Evolutionary conservation across 371 early-diverging fungal genomes (phyloP).

Genomic region (Apophysomyces variabilis): DNA sequence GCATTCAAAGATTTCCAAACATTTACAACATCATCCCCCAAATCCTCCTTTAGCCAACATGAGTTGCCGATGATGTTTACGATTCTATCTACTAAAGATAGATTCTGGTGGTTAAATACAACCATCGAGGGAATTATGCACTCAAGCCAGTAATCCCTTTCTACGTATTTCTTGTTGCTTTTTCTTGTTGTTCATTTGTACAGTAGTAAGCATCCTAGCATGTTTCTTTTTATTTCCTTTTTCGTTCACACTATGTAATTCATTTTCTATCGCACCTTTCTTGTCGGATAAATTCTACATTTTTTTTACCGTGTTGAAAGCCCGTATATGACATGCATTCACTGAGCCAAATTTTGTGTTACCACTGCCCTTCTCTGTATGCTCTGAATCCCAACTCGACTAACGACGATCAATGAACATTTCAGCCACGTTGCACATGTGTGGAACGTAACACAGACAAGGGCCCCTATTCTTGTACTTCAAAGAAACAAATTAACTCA

Average conservation of each 20-base stretch:
- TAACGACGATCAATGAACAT: not conserved
- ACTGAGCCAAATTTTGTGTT: no score
- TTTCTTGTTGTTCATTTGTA: not conserved
- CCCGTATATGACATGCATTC: not conserved
- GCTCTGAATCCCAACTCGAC: no score
- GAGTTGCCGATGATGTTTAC: constrained; percentile 20
- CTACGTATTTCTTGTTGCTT: no score
- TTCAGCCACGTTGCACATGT: not conserved
- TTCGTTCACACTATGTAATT: no score
- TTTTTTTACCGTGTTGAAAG: not conserved
- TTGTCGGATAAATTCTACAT: not conserved
- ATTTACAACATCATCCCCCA: not conserved
- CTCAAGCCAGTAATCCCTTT: constrained; percentile 1
- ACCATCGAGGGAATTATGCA: constrained; percentile 26
- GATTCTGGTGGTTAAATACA: constrained; percentile 29
- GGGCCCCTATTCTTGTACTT: not conserved
- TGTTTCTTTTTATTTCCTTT: not conserved
- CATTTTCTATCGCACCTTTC: no score
- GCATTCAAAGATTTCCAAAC: constrained; percentile 14
- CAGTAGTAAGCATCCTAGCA: not conserved
- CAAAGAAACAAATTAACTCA: no score
- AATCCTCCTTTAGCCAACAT: not conserved
- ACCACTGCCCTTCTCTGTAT: no score
- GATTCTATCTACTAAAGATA: constrained; percentile 21
- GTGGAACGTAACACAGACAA: constrained; percentile 1